Evolutionary conservation across 2,329 filamentous ascomycete genomes (phyloP).

Genomic region (Colletotrichum gloeosporioides): DNA sequence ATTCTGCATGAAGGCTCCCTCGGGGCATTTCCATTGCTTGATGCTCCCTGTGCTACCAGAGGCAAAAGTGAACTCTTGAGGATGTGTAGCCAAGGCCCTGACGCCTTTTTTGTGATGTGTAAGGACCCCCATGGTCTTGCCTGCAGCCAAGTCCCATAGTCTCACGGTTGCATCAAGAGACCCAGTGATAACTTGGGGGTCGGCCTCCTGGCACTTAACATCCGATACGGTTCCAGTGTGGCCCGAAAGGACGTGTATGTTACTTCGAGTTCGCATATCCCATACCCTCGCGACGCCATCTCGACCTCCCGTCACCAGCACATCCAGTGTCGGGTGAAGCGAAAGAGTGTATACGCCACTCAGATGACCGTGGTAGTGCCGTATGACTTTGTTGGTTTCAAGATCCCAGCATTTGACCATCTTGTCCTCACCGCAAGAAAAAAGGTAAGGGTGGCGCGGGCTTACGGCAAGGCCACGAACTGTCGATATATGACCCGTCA

Average conservation of each 20-base stretch:
- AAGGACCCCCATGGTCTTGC: constrained; percentile 93
- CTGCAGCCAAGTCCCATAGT: constrained; percentile 94
- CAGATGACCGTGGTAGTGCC: constrained; percentile 96
- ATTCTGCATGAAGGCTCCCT: constrained; percentile 98
- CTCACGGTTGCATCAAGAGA: constrained; percentile 91
- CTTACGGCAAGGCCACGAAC: constrained; percentile 92
- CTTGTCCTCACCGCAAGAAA: constrained; percentile 98
- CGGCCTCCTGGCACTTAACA: constrained; percentile 91
- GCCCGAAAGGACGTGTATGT: constrained; percentile 90
- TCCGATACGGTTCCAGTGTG: constrained; percentile 92
- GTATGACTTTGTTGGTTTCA: constrained; percentile 99
- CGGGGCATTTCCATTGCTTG: constrained; percentile 99
- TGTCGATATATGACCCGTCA: constrained; percentile 94
- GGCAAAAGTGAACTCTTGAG: constrained; percentile 94
- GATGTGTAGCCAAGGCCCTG: constrained; percentile 81
- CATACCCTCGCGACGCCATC: constrained; percentile 95
- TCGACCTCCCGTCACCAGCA: constrained; percentile 91
- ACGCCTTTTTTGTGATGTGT: constrained; percentile 99
- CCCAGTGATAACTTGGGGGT: constrained; percentile 93
- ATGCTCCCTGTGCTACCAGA: constrained; percentile 91
- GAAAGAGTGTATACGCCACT: constrained; percentile 94
- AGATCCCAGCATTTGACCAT: constrained; percentile 99
- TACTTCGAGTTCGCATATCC: constrained; percentile 97
- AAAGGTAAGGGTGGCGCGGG: constrained; percentile 92
- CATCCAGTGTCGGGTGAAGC: constrained; percentile 93